A percentile compares a stretch with the other conserved stretches of the same genome.
Evolutionary conservation across 2,329 filamentous ascomycete species (phyloP).

Genomic region (Hypoxylon sp.): DNA sequence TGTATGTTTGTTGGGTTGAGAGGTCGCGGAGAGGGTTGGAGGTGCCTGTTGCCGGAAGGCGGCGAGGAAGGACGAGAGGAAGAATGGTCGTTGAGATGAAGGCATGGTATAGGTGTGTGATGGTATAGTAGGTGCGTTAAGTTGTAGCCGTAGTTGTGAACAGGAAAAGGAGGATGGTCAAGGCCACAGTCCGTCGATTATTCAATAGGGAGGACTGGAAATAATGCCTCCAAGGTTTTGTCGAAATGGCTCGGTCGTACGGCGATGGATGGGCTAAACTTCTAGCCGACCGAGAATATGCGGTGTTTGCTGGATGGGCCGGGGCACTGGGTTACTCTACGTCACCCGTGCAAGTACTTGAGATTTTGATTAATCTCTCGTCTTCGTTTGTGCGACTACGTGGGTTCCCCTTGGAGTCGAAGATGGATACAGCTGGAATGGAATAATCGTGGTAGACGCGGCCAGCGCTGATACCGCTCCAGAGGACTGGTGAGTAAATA

Average conservation of each 20-base stretch:
- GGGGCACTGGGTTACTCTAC: not conserved
- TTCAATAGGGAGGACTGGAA: not conserved
- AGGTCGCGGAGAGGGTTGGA: constrained; percentile 48
- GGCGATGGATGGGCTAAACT: constrained; percentile 1
- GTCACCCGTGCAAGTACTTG: not conserved
- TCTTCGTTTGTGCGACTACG: not conserved
- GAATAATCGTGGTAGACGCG: constrained; percentile 20
- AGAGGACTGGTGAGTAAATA: constrained; percentile 6
- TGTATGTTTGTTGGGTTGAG: constrained; percentile 52
- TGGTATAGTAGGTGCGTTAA: not conserved
- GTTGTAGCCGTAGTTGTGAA: not conserved
- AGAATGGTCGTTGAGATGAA: constrained; percentile 54
- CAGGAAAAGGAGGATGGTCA: not conserved
- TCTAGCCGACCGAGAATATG: constrained; percentile 16
- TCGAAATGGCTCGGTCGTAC: constrained; percentile 14
- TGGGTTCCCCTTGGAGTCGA: not conserved
- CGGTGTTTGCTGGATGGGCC: constrained; percentile 13
- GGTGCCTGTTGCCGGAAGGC: constrained; percentile 51
- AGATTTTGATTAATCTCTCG: not conserved
- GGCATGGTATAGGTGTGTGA: constrained; percentile 44
- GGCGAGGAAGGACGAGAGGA: constrained; percentile 54
- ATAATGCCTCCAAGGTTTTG: constrained; percentile 7
- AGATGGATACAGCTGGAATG: constrained; percentile 1
- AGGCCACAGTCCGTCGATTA: not conserved
- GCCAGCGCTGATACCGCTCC: constrained; percentile 20